Conservation (phyloP, 2,329 filamentous ascomycete genomes). For the Ceratocystis huliohia region DNA sequence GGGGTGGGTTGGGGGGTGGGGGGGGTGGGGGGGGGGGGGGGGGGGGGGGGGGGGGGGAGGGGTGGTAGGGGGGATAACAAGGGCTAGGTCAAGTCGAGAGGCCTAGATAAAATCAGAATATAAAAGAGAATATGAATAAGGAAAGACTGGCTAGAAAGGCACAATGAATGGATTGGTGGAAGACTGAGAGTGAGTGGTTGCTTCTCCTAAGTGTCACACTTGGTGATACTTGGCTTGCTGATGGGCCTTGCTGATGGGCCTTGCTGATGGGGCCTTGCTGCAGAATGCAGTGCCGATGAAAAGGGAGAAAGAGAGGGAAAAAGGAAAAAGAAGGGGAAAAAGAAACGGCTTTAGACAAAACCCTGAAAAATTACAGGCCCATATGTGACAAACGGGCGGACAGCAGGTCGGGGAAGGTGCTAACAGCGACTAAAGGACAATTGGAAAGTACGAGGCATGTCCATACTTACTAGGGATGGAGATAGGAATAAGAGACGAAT, state of each 20-base stretch:
- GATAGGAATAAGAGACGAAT: neutral
- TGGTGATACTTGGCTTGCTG: neutral
- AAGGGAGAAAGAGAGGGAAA: neutral
- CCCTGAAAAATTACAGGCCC: neutral
- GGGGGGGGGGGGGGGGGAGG: too few relatives aligned
- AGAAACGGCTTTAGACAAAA: neutral
- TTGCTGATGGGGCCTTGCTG: neutral
- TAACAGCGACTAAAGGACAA: neutral
- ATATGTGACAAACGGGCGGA: neutral
- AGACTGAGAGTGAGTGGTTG: neutral
- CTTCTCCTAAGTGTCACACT: neutral
- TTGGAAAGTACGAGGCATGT: neutral
- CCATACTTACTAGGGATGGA: neutral
- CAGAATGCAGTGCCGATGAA: neutral
- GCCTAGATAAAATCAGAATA: neutral
- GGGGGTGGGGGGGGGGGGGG: too few relatives aligned
- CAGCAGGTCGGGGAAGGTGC: neutral
- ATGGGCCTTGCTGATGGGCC: too few relatives aligned
- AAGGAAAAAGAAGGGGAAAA: neutral
- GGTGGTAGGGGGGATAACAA: neutral
- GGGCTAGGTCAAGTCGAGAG: neutral
- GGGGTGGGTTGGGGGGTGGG: too few relatives aligned
- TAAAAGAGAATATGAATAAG: conserved; percentile 2
- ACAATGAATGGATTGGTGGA: too few relatives aligned
- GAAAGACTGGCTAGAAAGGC: neutral